Percentiles rank a stretch among this genome's conserved stretches.
phyloP scores from a whole-genome alignment of 441 rosid genomes.

The Erodium texanum region DNA sequence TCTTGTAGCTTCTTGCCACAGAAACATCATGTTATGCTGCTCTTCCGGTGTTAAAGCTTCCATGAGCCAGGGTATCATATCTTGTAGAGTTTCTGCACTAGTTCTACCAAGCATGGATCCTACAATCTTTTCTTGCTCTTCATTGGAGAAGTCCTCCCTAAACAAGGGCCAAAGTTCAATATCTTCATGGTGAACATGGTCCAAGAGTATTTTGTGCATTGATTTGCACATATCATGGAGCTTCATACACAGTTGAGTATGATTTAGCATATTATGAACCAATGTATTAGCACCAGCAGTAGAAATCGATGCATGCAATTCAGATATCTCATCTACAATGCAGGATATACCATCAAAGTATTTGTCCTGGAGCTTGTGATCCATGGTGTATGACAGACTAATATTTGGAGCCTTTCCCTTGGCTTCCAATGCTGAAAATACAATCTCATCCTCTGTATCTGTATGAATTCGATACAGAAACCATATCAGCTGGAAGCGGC shows the following conservation, averaged over 20 bases:
- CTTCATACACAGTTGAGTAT: conserved; percentile 40
- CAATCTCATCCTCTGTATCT: conserved; percentile 72
- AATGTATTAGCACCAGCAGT: conserved; percentile 16
- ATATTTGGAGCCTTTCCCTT: conserved; percentile 54
- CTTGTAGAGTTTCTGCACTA: conserved; percentile 58
- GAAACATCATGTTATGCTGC: conserved; percentile 43
- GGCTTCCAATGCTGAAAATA: conserved; percentile 76
- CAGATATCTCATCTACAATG: conserved; percentile 55
- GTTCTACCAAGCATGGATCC: conserved; percentile 69
- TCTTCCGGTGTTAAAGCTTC: conserved; percentile 52
- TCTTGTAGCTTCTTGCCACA: conserved; percentile 58
- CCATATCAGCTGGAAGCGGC: conserved; percentile 46
- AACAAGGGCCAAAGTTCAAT: conserved; percentile 66
- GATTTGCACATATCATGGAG: conserved; percentile 57
- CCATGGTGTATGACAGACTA: conserved; percentile 55
- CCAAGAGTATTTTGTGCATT: conserved; percentile 53
- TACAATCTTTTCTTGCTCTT: conserved; percentile 76
- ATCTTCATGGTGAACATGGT: conserved; percentile 67
- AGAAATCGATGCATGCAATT: conserved; percentile 32
- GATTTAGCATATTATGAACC: conserved; percentile 27
- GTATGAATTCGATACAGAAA: conserved; percentile 55
- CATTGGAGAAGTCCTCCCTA: conserved; percentile 43
- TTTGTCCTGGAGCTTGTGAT: conserved; percentile 55
- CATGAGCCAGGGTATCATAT: conserved; percentile 81
- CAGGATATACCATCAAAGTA: conserved; percentile 42